Evolutionary conservation across 495 filamentous ascomycete species (phyloP).

Genomic region (Pseudoneurospora amorphoporcata): DNA sequence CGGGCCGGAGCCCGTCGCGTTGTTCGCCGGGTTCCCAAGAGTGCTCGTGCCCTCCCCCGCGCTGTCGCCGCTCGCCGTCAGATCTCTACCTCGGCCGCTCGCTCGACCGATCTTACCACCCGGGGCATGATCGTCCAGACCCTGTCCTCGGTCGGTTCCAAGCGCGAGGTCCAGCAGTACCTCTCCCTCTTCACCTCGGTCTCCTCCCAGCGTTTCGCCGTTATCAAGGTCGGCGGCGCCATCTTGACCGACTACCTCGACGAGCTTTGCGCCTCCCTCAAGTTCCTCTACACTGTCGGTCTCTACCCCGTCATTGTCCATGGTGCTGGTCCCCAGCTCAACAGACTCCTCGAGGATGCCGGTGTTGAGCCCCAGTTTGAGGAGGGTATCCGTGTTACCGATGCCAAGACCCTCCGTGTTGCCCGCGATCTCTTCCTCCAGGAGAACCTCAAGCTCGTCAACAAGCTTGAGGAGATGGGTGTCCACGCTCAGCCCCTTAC

Average conservation of each 20-base stretch:
- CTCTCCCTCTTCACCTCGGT: constrained; percentile 96
- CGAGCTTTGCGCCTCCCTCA: constrained; percentile 75
- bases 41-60: constrained; percentile 16
- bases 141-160: constrained; percentile 91
- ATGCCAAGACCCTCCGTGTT: constrained; percentile 86
- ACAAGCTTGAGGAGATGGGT: constrained; percentile 84
- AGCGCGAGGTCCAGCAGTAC: constrained; percentile 96
- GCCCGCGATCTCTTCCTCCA: constrained; percentile 87
- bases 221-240: constrained; percentile 97
- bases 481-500: constrained; percentile 87
- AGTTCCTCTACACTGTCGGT: constrained; percentile 91
- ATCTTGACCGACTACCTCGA: constrained; percentile 94
- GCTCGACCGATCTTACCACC: constrained; percentile 45
- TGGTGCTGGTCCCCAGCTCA: constrained; percentile 91
- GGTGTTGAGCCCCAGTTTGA: constrained; percentile 95
- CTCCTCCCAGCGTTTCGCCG: constrained; percentile 94
- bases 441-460: constrained; percentile 91
- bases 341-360: constrained; percentile 81
- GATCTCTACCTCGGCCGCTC: constrained; percentile 27
- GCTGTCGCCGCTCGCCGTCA: constrained; percentile 13
- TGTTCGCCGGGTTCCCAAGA: constrained; percentile 24
- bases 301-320: constrained; percentile 95
- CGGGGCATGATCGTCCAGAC: constrained; percentile 87
- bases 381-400: constrained; percentile 91
- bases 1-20: constrained; percentile 34